phyloP scores from a whole-genome alignment of 2,329 filamentous ascomycete species.

The Microsporum canis region DNA sequence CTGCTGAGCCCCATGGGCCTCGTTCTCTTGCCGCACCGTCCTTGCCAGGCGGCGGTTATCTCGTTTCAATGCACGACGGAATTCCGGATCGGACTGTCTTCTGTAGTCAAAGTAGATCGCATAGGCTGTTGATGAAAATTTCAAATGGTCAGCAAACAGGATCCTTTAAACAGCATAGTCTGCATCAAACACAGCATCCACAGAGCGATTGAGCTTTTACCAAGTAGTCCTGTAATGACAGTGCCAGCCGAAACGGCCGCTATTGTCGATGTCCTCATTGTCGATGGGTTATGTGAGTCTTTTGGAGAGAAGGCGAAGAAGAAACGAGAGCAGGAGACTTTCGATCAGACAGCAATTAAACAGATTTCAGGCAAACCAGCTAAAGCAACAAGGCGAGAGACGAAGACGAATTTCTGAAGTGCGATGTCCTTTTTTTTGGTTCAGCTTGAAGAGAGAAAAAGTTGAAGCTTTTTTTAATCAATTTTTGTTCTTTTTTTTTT shows the following conservation, averaged over 20 bases:
- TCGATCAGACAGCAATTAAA: background rate
- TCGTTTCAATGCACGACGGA: constrained; percentile 47
- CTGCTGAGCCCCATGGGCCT: constrained; percentile 36
- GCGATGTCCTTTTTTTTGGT: background rate
- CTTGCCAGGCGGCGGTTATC: constrained; percentile 39
- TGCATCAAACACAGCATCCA: background rate
- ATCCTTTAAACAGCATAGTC: constrained; percentile 9
- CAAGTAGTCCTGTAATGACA: constrained; percentile 46
- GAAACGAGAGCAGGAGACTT: background rate
- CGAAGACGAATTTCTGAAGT: background rate
- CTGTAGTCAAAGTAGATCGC: constrained; percentile 57
- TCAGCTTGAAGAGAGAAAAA: background rate
- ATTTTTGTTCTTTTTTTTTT: background rate
- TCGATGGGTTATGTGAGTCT: constrained; percentile 12
- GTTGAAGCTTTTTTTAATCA: background rate
- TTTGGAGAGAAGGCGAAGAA: background rate
- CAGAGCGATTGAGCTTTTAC: constrained; percentile 24
- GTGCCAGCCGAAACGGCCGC: constrained; percentile 48
- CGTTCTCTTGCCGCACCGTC: constrained; percentile 38
- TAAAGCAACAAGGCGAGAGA: background rate
- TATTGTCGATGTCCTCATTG: constrained; percentile 47
- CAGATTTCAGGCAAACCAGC: background rate
- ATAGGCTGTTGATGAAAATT: constrained; percentile 37
- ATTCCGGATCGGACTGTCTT: constrained; percentile 51
- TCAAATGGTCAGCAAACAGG: background rate